Conservation (phyloP, 352 stramenopile genomes). For the Pythium phragmitis region DNA sequence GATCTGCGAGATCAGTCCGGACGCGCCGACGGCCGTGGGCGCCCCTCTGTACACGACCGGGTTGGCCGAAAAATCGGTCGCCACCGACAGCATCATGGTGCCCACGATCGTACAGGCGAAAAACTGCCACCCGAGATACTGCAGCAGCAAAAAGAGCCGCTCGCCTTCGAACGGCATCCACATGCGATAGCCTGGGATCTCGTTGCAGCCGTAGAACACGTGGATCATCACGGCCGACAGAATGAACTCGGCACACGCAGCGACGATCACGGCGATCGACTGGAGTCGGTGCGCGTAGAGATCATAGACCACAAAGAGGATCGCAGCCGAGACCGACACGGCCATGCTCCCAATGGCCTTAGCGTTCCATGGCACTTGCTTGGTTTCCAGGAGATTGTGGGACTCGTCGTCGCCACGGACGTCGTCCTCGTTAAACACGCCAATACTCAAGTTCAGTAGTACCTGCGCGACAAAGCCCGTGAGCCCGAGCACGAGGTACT, state of each 20-base stretch:
- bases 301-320: conserved; percentile 50
- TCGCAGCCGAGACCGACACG: conserved; percentile 37
- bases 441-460: conserved; percentile 58
- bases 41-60: conserved; percentile 27
- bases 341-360: conserved; percentile 56
- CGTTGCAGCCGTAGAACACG: conserved; percentile 44
- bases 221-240: conserved; percentile 50
- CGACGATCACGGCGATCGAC: conserved; percentile 35
- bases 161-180: conserved; percentile 65
- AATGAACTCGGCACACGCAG: conserved; percentile 39
- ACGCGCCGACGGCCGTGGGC: conserved; percentile 36
- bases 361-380: conserved; percentile 35
- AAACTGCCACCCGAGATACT: conserved; percentile 64
- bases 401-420: neutral
- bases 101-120: conserved; percentile 43
- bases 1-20: conserved; percentile 50
- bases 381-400: conserved; percentile 11
- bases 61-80: conserved; percentile 19
- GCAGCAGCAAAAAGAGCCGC: conserved; percentile 48
- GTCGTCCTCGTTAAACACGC: conserved; percentile 36
- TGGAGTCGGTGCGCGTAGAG: conserved; percentile 32
- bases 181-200: conserved; percentile 45
- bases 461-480: conserved; percentile 54
- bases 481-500: conserved; percentile 54
- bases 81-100: conserved; percentile 35